Base-by-base conservation (phyloP, 2,329 filamentous ascomycete species). In the Xylariales sp. region DNA sequence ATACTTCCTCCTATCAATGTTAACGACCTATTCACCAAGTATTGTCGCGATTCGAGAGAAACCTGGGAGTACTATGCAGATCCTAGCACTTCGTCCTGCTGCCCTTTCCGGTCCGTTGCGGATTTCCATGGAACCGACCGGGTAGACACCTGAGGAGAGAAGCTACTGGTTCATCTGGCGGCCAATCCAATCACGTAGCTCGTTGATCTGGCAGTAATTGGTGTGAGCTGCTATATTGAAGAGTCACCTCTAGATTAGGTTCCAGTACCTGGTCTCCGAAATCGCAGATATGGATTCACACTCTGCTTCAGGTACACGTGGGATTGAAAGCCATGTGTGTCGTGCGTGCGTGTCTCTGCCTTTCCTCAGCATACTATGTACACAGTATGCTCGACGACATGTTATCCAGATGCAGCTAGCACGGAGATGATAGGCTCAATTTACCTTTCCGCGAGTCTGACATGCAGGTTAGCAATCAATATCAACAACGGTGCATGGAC, bases 331-430 rank as follows among this genome's bases (percentile, higher is more conserved):
- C n/a, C n/a, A n/a, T n/a, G n/a, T n/a, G n/a, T n/a, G n/a, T n/a
- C n/a, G n/a, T n/a, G n/a, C n/a, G n/a, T n/a, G n/a, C n/a, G n/a
- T n/a, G n/a, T n/a, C n/a, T n/a, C n/a, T n/a, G n/a, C n/a, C n/a
- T n/a, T n/a, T n/a, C n/a, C n/a, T n/a, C n/a, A n/a, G n/a, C n/a
- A n/a, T n/a, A n/a, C n/a, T n/a, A n/a, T n/a, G n/a, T n/a, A n/a
- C n/a, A n/a, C n/a, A n/a, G n/a, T 25, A 27, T 33, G 27, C 24
- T n/a, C 29, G 18, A 24, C 27, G 12, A 18, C 7, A 41, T 45
- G 42, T 37, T 45, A 38, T 37, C 42, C 42, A 19, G 15, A 40
- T 39, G 31, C 6, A 45, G 42, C 20, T 40, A 38, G 27, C 38
- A 16, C 29, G 18, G 14, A 15, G n/a, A 7, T 12, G 29, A 27